A percentile compares a stretch with the other conserved stretches of the same genome.
phyloP scores from a whole-genome alignment of 1,284 basidiomycete genomes.

The Puccinia polysora region DNA sequence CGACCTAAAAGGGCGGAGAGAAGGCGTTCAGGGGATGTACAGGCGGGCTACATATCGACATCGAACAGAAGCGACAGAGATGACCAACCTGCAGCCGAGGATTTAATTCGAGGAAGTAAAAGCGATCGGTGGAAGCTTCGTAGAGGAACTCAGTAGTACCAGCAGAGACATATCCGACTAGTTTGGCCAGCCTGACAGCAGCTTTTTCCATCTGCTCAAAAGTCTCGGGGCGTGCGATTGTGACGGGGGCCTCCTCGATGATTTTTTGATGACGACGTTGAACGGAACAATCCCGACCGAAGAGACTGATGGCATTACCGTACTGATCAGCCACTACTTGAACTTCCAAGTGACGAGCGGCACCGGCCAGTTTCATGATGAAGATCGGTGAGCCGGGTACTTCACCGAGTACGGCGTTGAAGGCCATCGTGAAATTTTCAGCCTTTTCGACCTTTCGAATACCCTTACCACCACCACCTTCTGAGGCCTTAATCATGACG shows the following conservation, averaged over 20 bases:
- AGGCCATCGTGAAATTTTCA: constrained; percentile 86
- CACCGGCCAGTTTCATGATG: constrained; percentile 98
- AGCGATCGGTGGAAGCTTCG: constrained; percentile 84
- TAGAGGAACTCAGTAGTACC: constrained; percentile 88
- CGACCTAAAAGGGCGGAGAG: constrained; percentile 15
- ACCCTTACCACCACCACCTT: constrained; percentile 98
- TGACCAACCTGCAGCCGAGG: constrained; percentile 99
- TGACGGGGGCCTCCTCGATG: constrained; percentile 98
- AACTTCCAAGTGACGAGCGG: constrained; percentile 95
- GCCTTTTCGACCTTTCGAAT: constrained; percentile 83
- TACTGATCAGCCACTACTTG: constrained; percentile 99
- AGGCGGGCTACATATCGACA: background rate
- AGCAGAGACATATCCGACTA: constrained; percentile 97
- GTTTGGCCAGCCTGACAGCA: constrained; percentile 91
- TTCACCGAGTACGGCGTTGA: constrained; percentile 88
- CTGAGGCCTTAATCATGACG: constrained; percentile 99
- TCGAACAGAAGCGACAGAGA: background rate
- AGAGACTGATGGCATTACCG: constrained; percentile 97
- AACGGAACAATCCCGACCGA: constrained; percentile 98
- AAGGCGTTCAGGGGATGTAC: too few species aligned
- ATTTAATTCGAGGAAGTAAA: constrained; percentile 98
- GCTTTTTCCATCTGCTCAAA: constrained; percentile 98
- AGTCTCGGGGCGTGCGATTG: constrained; percentile 82
- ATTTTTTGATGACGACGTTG: constrained; percentile 99
- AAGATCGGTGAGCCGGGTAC: constrained; percentile 99